Evolutionary conservation across 73 alveolate species (phyloP).

Genomic region (Strombidium stylifer): DNA sequence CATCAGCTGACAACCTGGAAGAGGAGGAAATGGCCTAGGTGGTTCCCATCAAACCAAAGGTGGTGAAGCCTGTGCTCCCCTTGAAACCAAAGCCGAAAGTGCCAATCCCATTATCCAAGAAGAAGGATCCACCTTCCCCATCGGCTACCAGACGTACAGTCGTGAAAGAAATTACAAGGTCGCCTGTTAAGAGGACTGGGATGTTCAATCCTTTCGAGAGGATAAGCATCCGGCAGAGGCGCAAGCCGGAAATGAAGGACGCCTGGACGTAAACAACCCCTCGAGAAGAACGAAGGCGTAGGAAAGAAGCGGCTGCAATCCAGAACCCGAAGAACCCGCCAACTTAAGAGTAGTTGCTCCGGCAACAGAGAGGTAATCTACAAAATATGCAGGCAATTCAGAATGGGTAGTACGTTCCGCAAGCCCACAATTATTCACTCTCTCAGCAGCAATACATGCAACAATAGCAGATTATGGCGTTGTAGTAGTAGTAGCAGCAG

Average conservation of each 20-base stretch:
- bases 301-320: no score
- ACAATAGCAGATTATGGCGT: no score
- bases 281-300: no score
- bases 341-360: no score
- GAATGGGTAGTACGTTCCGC: no score
- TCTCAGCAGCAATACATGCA: no score
- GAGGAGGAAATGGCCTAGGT: conserved; percentile 69
- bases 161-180: not conserved
- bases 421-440: no score
- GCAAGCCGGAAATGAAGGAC: conserved; percentile 61
- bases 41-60: conserved; percentile 71
- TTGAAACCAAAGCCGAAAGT: conserved; percentile 4
- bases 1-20: conserved; percentile 86
- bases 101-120: not conserved
- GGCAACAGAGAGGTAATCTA: no score
- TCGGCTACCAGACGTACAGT: not conserved
- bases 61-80: conserved; percentile 18
- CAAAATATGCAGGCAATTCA: no score
- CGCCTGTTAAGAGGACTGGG: not conserved
- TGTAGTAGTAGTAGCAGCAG: no score
- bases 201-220: conserved; percentile 1
- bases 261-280: conserved; percentile 72
- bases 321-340: no score
- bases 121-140: not conserved
- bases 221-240: conserved; percentile 23